Conservation (phyloP, 2,329 filamentous ascomycete species). For the Orbilia brochopaga region DNA sequence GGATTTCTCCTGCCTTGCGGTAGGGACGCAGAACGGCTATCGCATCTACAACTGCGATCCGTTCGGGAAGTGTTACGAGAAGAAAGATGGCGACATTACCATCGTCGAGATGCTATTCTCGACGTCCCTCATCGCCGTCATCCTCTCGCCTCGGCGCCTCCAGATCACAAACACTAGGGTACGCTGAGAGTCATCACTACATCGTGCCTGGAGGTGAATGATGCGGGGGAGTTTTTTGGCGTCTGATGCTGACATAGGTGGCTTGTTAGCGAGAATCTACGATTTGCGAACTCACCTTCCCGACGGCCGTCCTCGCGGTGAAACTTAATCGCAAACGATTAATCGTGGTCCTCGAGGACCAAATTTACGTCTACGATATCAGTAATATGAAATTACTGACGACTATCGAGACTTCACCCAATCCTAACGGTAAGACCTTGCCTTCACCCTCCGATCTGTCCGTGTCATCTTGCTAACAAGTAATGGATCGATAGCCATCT, state of each 20-base stretch:
- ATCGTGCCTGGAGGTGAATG: not conserved
- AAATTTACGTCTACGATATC: slow-evolving; percentile 98
- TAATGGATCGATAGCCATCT: slow-evolving; percentile 68
- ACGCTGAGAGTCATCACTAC: slow-evolving; percentile 54
- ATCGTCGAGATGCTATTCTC: slow-evolving; percentile 99
- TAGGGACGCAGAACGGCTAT: slow-evolving; percentile 92
- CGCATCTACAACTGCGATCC: slow-evolving; percentile 96
- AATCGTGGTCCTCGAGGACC: slow-evolving; percentile 90
- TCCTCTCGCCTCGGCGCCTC: slow-evolving; percentile 86
- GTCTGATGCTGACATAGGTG: not conserved
- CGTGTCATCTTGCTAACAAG: not conserved
- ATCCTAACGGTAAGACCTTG: slow-evolving; percentile 69
- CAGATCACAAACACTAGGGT: slow-evolving; percentile 98
- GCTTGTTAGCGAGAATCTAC: slow-evolving; percentile 70
- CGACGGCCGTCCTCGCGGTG: slow-evolving; percentile 92
- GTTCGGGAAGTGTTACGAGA: slow-evolving; percentile 92
- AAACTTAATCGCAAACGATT: slow-evolving; percentile 92
- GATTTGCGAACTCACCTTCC: slow-evolving; percentile 98
- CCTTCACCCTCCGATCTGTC: not conserved
- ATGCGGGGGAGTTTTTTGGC: not conserved
- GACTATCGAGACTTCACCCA: slow-evolving; percentile 91
- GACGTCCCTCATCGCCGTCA: slow-evolving; percentile 91
- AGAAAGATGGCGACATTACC: slow-evolving; percentile 90
- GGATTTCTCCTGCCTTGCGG: slow-evolving; percentile 95
- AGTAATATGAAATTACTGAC: slow-evolving; percentile 96